Percentiles rank a stretch among this genome's conserved stretches.
Conservation (phyloP, 352 stramenopile species). For the Pythium grandisporangium region DNA sequence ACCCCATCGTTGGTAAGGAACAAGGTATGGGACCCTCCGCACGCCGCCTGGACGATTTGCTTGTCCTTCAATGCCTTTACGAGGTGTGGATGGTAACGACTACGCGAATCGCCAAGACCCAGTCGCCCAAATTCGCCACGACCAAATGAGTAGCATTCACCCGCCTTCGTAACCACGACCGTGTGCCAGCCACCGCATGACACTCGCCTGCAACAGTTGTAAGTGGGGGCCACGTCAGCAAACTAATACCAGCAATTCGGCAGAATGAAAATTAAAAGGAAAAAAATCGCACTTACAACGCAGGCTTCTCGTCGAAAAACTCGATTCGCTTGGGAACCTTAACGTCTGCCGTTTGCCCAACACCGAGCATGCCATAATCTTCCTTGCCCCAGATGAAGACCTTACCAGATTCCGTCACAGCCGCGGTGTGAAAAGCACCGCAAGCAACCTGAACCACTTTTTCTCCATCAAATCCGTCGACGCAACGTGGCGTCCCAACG, state of each 20-base stretch:
- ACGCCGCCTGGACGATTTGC: slow-evolving; percentile 60
- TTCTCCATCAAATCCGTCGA: slow-evolving; percentile 59
- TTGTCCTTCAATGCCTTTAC: slow-evolving; percentile 57
- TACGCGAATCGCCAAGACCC: slow-evolving; percentile 76
- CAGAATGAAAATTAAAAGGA: not conserved
- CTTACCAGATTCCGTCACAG: slow-evolving; percentile 50
- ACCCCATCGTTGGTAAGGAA: slow-evolving; percentile 82
- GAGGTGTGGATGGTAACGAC: slow-evolving; percentile 50
- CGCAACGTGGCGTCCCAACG: slow-evolving; percentile 40
- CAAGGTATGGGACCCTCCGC: slow-evolving; percentile 74
- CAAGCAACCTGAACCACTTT: slow-evolving; percentile 75
- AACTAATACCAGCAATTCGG: not conserved
- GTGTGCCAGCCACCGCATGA: slow-evolving; percentile 83
- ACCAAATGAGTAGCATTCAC: slow-evolving; percentile 68
- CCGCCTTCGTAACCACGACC: slow-evolving; percentile 61
- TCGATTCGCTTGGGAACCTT: slow-evolving; percentile 44
- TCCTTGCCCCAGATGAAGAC: slow-evolving; percentile 85
- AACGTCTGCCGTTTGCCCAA: slow-evolving; percentile 66
- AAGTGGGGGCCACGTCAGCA: no score
- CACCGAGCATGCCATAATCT: slow-evolving; percentile 82
- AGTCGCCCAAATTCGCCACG: slow-evolving; percentile 77
- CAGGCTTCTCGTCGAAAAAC: slow-evolving; percentile 61
- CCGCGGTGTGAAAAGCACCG: slow-evolving; percentile 74
- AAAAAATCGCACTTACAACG: slow-evolving; percentile 47
- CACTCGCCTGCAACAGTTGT: slow-evolving; percentile 49